Evolutionary conservation across 2,329 filamentous ascomycete genomes (phyloP), one percentile per base, ranked within the genome.

Genomic region (Colletotrichum spinosum): DNA sequence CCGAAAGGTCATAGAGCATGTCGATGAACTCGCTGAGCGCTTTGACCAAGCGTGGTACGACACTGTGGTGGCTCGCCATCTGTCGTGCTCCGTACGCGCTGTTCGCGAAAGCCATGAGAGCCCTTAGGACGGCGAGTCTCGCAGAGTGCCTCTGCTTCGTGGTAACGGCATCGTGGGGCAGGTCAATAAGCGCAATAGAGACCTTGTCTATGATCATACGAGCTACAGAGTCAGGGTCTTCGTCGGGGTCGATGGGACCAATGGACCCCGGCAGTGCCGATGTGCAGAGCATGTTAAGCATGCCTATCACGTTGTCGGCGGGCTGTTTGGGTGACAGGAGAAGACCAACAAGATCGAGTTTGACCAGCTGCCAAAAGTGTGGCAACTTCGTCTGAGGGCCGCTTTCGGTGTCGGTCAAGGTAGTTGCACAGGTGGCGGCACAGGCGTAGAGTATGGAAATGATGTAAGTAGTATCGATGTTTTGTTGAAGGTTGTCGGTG

Each of bases 11-110:
- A 73, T 94, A 92, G 17, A 97, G 79, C 69, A 91, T 88, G 68
- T 93, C 91, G 64, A 96, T 90, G 55, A 94, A 87, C 49, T 77
- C 79, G 55, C 80, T 81, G 12, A 88, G 75, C 4, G 91, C 88
- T 34, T 88, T 86, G 34, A 97, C 89, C 0, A 97, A 80, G 3
- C 92, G 87, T 1, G 92, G 93, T 13, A 97, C 87, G 11, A 89
- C 88, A 45, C 85, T 86, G 3, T 86, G 84, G 74, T 96, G 91
- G 6, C 81, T 79, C 0, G 90, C 91, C 8, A 97, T 83, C 50
- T 91, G 86, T 33, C 82, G 74, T 2, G 86, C 84, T 8, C 90
- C 90, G 71, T 91, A 87, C 0, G 84, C 78, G n/a, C 86, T 86
- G 6, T 82, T 79, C 2, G 87, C 85, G 73, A 94, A 90, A 2